phyloP scores from a whole-genome alignment of 306 rosid genomes.

The Medicago lupulina region DNA sequence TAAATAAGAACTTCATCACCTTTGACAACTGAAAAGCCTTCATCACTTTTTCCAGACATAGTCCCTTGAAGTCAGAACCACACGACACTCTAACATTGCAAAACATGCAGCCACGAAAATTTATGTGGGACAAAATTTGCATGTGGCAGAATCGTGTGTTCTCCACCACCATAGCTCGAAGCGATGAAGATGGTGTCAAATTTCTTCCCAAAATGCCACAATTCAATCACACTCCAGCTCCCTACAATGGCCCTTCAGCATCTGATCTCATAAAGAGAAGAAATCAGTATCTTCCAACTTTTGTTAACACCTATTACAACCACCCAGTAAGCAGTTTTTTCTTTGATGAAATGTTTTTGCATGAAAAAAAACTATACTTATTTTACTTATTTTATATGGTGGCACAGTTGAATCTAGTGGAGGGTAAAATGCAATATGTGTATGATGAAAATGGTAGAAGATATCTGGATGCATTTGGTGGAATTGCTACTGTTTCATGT shows the following conservation, averaged over 20 bases:
- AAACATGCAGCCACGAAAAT: constrained; percentile 24
- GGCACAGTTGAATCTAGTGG: constrained; percentile 55
- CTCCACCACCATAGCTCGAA: constrained; percentile 35
- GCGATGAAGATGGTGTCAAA: constrained; percentile 21
- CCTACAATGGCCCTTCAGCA: constrained; percentile 52
- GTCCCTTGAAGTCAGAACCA: not conserved
- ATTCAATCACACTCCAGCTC: constrained; percentile 50
- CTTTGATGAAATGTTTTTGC: not conserved
- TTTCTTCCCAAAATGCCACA: constrained; percentile 50
- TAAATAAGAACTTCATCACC: too few relatives aligned
- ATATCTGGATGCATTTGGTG: constrained; percentile 57
- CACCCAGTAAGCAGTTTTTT: constrained; percentile 47
- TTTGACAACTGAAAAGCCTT: too few relatives aligned
- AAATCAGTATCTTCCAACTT: constrained; percentile 46
- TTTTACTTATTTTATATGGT: not conserved
- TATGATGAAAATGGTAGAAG: constrained; percentile 57
- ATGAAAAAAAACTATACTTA: not conserved
- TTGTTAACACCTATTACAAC: constrained; percentile 36
- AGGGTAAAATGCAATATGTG: constrained; percentile 60
- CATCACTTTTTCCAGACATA: too few relatives aligned
- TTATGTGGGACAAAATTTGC: constrained; percentile 23
- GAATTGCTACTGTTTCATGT: constrained; percentile 59
- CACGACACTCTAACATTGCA: not conserved
- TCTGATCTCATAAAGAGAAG: constrained; percentile 50
- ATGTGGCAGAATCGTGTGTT: constrained; percentile 31